Conservation (phyloP, 2,329 filamentous ascomycete species). For the Elsinoe necatrix region DNA sequence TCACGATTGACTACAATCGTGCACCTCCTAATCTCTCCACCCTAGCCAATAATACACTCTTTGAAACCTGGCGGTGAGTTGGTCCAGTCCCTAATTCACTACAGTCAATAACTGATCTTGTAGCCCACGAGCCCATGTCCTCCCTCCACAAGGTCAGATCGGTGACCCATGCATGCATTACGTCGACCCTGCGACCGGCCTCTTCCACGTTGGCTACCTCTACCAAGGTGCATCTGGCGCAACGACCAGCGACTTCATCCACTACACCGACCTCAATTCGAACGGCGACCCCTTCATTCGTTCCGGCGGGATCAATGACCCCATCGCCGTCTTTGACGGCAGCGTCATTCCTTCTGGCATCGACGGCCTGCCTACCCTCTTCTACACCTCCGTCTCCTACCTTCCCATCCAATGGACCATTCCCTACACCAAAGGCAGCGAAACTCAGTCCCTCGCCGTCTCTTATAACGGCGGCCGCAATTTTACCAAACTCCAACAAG, state of each 20-base stretch:
- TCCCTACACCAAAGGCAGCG: conserved; percentile 38
- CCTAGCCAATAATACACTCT: conserved; percentile 28
- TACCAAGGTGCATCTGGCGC: conserved; percentile 25
- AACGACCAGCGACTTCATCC: conserved; percentile 38
- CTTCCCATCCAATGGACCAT: conserved; percentile 42
- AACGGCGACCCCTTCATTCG: conserved; percentile 27
- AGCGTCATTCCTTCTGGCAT: conserved; percentile 38
- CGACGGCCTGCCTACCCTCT: conserved; percentile 36
- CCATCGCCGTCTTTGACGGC: conserved; percentile 40
- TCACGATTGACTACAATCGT: conserved; percentile 25
- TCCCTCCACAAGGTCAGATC: conserved; percentile 35
- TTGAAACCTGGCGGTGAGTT: conserved; percentile 27
- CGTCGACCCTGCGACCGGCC: conserved; percentile 36
- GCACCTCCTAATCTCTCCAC: conserved; percentile 35
- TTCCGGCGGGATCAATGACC: conserved; percentile 37
- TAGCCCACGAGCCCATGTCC: conserved; percentile 31
- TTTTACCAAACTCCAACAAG: conserved; percentile 33
- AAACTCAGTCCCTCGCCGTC: conserved; percentile 39
- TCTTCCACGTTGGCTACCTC: conserved; percentile 41
- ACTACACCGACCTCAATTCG: conserved; percentile 34
- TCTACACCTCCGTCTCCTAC: conserved; percentile 40
- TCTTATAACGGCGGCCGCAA: conserved; percentile 34
- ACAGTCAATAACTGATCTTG: not conserved
- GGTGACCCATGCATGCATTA: conserved; percentile 42
- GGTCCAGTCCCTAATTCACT: not conserved